These are phyloP conservation scores for Neckera pumila DNA, from an alignment of 225 moss, liverwort and hornwort species.

Conservation along the genomic window DNA sequence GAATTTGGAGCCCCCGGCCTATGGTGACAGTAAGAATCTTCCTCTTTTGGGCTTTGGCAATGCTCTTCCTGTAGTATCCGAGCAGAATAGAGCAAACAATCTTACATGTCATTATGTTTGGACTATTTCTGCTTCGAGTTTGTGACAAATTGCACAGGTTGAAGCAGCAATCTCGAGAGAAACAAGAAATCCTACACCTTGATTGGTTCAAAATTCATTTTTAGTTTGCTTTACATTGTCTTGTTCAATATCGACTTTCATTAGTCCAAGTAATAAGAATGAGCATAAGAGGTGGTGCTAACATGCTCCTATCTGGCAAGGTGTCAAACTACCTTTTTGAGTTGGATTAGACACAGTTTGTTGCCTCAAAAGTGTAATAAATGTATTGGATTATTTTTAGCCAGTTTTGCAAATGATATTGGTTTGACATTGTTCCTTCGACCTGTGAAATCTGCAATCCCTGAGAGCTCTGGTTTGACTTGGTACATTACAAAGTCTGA, in stretches of 20 bases:
- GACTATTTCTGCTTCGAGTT: not conserved
- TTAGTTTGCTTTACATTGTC: not conserved
- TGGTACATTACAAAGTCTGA: not conserved
- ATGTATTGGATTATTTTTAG: not conserved
- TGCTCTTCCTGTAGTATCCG: not conserved
- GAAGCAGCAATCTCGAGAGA: not conserved
- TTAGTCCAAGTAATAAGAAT: not conserved
- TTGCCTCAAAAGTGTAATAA: not conserved
- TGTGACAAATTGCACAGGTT: not conserved
- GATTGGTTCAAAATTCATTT: not conserved
- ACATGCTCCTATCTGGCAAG: not conserved
- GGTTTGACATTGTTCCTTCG: not conserved
- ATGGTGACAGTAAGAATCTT: constrained; percentile 12
- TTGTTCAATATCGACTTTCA: not conserved
- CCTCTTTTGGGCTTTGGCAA: not conserved
- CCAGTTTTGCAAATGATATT: not conserved
- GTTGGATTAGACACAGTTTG: not conserved
- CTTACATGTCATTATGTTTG: not conserved
- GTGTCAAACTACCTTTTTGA: not conserved
- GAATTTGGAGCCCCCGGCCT: not conserved
- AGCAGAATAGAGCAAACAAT: not conserved
- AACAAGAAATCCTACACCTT: not conserved
- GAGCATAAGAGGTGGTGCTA: not conserved
- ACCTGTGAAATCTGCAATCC: not conserved
- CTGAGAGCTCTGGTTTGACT: not conserved